These are phyloP conservation scores for Vigna trinervia DNA, from an alignment of 306 rosid genomes.

Conservation along the genomic window DNA sequence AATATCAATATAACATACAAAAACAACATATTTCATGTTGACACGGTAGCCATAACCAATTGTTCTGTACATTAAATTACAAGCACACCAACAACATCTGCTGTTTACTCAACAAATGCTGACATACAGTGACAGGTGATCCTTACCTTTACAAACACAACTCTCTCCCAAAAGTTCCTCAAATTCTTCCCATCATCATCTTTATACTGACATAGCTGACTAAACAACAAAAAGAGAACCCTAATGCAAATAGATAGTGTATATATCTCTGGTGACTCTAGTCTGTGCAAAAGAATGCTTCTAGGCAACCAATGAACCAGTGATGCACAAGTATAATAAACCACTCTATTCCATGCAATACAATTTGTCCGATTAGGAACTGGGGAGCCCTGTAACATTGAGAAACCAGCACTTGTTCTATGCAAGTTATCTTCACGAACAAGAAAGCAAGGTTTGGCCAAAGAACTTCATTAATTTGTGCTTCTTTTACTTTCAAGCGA, in stretches of 20 bases:
- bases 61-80: slow-evolving; percentile 67
- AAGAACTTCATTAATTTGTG: slow-evolving; percentile 37
- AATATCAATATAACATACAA: slow-evolving; percentile 49
- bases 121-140: slow-evolving; percentile 45
- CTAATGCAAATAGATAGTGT: slow-evolving; percentile 47
- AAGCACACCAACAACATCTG: slow-evolving; percentile 53
- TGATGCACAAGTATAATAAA: slow-evolving; percentile 52
- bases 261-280: slow-evolving; percentile 37
- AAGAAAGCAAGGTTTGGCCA: slow-evolving; percentile 32
- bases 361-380: slow-evolving; percentile 38
- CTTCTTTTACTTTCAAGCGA: slow-evolving; percentile 70
- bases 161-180: slow-evolving; percentile 46
- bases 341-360: slow-evolving; percentile 46
- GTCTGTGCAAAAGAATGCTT: slow-evolving; percentile 67
- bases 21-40: slow-evolving; percentile 52
- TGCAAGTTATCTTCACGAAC: slow-evolving; percentile 50
- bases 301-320: slow-evolving; percentile 59
- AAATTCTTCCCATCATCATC: slow-evolving; percentile 51
- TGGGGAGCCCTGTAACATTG: slow-evolving; percentile 45
- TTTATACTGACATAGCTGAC: slow-evolving; percentile 47
- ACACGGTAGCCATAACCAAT: slow-evolving; percentile 52
- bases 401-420: slow-evolving; percentile 47
- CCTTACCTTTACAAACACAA: slow-evolving; percentile 66
- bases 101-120: slow-evolving; percentile 55
- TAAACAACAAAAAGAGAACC: slow-evolving; percentile 50